Conservation (phyloP, 2,329 filamentous ascomycete species). For the Epicoccum sorghinum region DNA sequence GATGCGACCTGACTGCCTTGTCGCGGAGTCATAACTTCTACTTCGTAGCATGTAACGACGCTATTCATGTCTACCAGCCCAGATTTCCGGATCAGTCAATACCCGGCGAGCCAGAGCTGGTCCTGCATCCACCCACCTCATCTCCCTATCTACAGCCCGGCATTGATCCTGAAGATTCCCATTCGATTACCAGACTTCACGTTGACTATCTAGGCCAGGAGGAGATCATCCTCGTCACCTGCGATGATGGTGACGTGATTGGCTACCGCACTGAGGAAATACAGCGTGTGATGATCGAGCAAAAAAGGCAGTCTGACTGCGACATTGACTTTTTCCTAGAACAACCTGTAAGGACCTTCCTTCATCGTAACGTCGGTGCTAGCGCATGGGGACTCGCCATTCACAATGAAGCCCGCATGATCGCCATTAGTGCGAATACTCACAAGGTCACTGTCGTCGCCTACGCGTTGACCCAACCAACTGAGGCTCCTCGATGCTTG, state of each 20-base stretch:
- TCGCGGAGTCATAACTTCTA: slow-evolving; percentile 56
- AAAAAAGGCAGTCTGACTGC: background rate
- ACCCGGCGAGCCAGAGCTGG: slow-evolving; percentile 42
- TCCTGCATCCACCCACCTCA: slow-evolving; percentile 49
- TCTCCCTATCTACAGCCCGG: slow-evolving; percentile 26
- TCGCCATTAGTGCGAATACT: slow-evolving; percentile 84
- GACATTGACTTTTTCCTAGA: slow-evolving; percentile 42
- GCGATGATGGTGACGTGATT: slow-evolving; percentile 64
- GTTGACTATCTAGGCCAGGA: slow-evolving; percentile 53
- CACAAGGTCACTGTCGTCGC: slow-evolving; percentile 64
- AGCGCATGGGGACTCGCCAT: slow-evolving; percentile 91
- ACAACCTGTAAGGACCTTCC: slow-evolving; percentile 61
- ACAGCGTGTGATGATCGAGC: slow-evolving; percentile 25
- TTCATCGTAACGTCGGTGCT: slow-evolving; percentile 74
- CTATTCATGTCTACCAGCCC: slow-evolving; percentile 53
- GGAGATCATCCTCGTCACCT: slow-evolving; percentile 57
- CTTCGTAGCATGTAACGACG: slow-evolving; percentile 52
- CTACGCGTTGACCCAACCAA: slow-evolving; percentile 56
- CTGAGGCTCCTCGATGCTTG: background rate
- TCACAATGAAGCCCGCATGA: slow-evolving; percentile 78
- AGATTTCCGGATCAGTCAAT: slow-evolving; percentile 51
- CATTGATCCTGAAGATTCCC: slow-evolving; percentile 47
- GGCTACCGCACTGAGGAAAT: slow-evolving; percentile 47
- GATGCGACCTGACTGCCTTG: slow-evolving; percentile 54
- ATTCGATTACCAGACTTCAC: slow-evolving; percentile 53